Conservation (phyloP, 768 basidiomycete genomes). For the Lactarius sp. region DNA sequence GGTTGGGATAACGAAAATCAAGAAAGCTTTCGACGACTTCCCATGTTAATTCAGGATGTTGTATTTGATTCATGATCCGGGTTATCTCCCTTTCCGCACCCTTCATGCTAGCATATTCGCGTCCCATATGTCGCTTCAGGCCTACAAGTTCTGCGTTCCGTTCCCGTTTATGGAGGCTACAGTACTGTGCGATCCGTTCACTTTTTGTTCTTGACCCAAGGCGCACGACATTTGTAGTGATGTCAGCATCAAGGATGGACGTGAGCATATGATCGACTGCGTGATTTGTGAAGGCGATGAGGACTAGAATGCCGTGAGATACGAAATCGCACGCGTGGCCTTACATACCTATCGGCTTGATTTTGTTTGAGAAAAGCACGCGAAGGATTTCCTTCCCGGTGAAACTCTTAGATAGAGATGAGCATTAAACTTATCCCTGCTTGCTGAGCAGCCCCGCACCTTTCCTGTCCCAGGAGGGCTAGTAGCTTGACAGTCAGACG, state of each 20-base stretch:
- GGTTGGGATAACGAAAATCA: conserved; percentile 43
- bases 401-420: conserved; percentile 41
- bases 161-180: conserved; percentile 56
- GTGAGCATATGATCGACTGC: conserved; percentile 68
- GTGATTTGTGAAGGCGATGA: conserved; percentile 71
- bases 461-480: conserved; percentile 79
- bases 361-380: conserved; percentile 49
- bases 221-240: conserved; percentile 60
- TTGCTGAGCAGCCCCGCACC: conserved; percentile 34
- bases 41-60: conserved; percentile 7
- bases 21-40: conserved; percentile 41
- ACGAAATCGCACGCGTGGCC: neutral
- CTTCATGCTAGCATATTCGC: conserved; percentile 40
- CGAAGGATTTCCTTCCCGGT: conserved; percentile 68
- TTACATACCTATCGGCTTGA: conserved; percentile 45
- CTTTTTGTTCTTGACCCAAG: conserved; percentile 58
- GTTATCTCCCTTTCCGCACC: conserved; percentile 43
- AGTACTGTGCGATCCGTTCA: conserved; percentile 51
- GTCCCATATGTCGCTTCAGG: conserved; percentile 34
- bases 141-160: conserved; percentile 38
- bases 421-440: neutral
- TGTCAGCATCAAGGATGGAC: conserved; percentile 56
- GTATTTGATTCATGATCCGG: conserved; percentile 37
- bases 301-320: conserved; percentile 25
- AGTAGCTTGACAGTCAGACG: neutral